Evolutionary conservation across 2,329 filamentous ascomycete species (phyloP), one percentile per base, ranked within the genome.

Genomic region (Bimuria novae-zelandiae): DNA sequence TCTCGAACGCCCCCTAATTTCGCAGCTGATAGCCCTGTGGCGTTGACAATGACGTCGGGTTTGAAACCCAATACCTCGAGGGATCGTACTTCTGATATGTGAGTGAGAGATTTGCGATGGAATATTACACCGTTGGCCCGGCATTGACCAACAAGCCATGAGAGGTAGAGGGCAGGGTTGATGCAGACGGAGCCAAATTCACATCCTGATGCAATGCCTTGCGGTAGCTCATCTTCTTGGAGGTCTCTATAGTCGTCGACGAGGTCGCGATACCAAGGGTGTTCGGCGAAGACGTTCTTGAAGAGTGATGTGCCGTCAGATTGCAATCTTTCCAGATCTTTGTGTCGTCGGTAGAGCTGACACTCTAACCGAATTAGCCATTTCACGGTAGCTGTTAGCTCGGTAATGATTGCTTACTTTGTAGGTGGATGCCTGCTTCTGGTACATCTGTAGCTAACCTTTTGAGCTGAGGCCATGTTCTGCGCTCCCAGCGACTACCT

Each of bases 111-210:
- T 27, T 64, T 73, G 29, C 77, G 69, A n/a, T 70, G 67, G 50
- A 79, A 78, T 0, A 84, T 78, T 7, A 89, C 88, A 17, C 90
- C 89, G 52, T 85, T 84, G 61, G 83, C 84, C 21, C 88, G 80
- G 70, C 90, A 95, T 75, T 93, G 87, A 0, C 89, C 88, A 0
- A 89, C 79, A 0, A 97, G 85, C 85, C 89, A 97, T 1, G 89
- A 85, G 3, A 96, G 84, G 74, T 97, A 97, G 49, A 96, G 76
- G 22, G 89, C 84, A 0, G 89, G 89, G 75, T 97, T 97, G 72
- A 96, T 92, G 76, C 92, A 96, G 30, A 96, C 86, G 25, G 5
- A 27, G 10, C 10, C 25, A 27, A 27, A 6, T 27, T 10, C 10
- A 27, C 5, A 27, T n/a, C n/a, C n/a, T n/a, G n/a, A n/a, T n/a